Conservation (phyloP, 2,329 filamentous ascomycete species). For the Bipolaris bicolor region DNA sequence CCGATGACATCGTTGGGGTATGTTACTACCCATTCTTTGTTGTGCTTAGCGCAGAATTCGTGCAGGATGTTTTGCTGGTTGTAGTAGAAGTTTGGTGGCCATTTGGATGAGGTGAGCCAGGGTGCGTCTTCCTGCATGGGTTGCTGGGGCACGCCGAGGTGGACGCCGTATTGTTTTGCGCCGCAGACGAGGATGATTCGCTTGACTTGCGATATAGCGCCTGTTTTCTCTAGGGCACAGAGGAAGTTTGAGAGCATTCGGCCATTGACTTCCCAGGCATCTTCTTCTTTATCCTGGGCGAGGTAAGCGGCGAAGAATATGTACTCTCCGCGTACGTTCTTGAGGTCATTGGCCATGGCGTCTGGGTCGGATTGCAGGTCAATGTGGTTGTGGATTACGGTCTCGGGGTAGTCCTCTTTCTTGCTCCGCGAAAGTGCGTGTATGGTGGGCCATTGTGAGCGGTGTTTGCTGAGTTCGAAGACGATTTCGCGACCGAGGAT, state of each 20-base stretch:
- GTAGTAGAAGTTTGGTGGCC: conserved; percentile 59
- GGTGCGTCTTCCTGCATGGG: conserved; percentile 57
- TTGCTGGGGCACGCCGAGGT: conserved; percentile 56
- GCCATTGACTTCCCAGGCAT: conserved; percentile 50
- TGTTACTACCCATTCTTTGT: conserved; percentile 53
- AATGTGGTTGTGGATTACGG: conserved; percentile 49
- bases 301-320: conserved; percentile 55
- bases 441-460: conserved; percentile 46
- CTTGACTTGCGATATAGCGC: conserved; percentile 52
- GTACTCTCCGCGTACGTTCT: conserved; percentile 48
- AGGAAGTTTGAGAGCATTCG: conserved; percentile 59
- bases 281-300: conserved; percentile 45
- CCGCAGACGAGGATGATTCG: conserved; percentile 59
- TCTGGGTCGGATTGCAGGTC: conserved; percentile 47
- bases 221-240: conserved; percentile 52
- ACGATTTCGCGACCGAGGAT: conserved; percentile 53
- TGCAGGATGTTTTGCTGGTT: conserved; percentile 54
- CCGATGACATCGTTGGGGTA: conserved; percentile 57
- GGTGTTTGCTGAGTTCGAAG: conserved; percentile 45
- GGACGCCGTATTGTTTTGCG: conserved; percentile 61
- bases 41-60: conserved; percentile 35
- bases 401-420: conserved; percentile 45
- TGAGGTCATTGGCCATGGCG: conserved; percentile 48
- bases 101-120: conserved; percentile 47
- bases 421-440: conserved; percentile 52